Evolutionary conservation across 164 flowering plant genomes (phyloP), one percentile per base, ranked within the genome.

Genomic region (Vitis rotundifolia): DNA sequence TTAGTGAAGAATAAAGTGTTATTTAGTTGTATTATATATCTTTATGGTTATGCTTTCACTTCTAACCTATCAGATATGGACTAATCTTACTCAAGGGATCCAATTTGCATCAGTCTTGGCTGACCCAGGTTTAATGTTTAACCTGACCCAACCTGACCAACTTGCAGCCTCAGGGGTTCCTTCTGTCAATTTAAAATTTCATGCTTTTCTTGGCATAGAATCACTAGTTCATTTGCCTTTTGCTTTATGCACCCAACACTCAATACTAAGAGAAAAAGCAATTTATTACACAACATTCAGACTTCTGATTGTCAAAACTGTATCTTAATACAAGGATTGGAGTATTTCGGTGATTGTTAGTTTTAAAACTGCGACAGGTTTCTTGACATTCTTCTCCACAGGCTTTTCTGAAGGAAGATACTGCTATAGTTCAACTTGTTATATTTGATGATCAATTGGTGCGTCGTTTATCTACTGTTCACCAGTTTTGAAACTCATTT

Each of bases 321-420:
- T 37, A 29, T 31, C 29, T 13, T 64, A 49, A 15, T 60, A 57
- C 52, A 70, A 73, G 76, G 77, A 66, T 73, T 73, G 57, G 73
- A 79, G 79, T 66, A 63, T 67, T 75, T 77, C 70, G 73, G 71
- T 84, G 81, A 79, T 82, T 37, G 44, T 37, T 78, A 85, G 87
- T 80, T 82, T 85, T 73, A 73, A 82, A 90, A 81, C 83, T 90
- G 86, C 87, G 60, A 80, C 86, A 83, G 80, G 86, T 84, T 85
- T 81, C 84, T 90, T 92, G 89, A 89, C 88, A 79, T 81, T 88
- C 82, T 87, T 86, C 81, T 89, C 85, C 87, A 86, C 98, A 86
- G 96, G 97, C 79, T 87, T 84, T 80, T 84, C 89, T 90, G 90
- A 87, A 88, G 97, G 97, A 91, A 87, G 97, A 88, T 86, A 84